Evolutionary conservation across 352 stramenopile genomes (phyloP).

Genomic region (Pythium myriotylum): DNA sequence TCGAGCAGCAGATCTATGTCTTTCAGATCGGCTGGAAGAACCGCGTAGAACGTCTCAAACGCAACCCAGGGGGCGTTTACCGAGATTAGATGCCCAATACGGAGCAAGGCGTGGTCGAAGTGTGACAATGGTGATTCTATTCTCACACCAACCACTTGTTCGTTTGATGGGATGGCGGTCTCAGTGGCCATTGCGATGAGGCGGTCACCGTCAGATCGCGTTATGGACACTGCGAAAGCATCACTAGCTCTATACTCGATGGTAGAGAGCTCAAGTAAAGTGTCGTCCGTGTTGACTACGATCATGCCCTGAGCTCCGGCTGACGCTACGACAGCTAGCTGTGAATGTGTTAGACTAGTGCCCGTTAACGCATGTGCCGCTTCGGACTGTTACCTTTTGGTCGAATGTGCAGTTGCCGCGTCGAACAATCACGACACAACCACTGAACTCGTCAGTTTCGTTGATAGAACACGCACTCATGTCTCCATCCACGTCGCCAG

Average conservation of each 20-base stretch:
- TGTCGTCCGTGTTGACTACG: constrained; percentile 24
- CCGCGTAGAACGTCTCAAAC: constrained; percentile 16
- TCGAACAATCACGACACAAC: constrained; percentile 16
- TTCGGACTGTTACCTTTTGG: constrained; percentile 16
- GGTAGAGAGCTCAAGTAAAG: constrained; percentile 12
- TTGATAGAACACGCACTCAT: background rate
- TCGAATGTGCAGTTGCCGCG: constrained; percentile 23
- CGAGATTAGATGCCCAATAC: constrained; percentile 12
- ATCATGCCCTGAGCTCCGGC: constrained; percentile 18
- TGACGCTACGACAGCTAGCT: constrained; percentile 20
- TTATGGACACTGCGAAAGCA: constrained; percentile 14
- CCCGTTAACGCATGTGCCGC: background rate
- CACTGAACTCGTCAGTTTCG: background rate
- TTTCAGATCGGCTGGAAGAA: background rate
- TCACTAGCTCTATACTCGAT: constrained; percentile 14
- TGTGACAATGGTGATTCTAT: too few species aligned
- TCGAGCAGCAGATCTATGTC: constrained; percentile 7
- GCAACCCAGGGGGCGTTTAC: constrained; percentile 23
- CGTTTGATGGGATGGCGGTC: background rate
- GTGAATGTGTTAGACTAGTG: background rate
- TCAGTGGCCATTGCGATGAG: background rate
- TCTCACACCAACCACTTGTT: too few species aligned
- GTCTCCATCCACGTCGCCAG: background rate
- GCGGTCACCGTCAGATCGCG: constrained; percentile 8
- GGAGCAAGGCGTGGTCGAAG: constrained; percentile 14